Base-by-base conservation (phyloP, 1,284 basidiomycete species). In the Cutaneotrichosporon sp. region DNA sequence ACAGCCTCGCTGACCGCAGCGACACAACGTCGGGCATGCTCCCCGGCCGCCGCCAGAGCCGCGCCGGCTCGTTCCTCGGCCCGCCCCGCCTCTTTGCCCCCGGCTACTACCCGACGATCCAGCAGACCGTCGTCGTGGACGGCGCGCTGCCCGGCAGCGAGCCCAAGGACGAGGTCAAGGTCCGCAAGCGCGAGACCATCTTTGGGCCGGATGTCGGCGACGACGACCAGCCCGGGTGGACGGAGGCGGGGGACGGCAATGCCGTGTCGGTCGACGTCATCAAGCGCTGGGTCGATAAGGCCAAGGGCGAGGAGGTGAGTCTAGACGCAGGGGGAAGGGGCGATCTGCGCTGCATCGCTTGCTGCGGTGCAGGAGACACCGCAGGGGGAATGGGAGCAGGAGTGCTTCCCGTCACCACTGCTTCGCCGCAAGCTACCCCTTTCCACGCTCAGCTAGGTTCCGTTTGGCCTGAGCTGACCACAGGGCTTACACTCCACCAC, bases 281-380 rank as follows among this genome's bases (percentile, higher is more conserved):
- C 65, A 88, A 86, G 74, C 78, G 80, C 20, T 95, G 92, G 92
- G 86, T 93, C 25, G 86, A 87, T 59, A 89, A 87, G 81, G 89
- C 87, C 79, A 92, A 91, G 67, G 66, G 61, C 36, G 77, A 78
- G 81, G 87, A 91, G 84, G 90, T 91, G 64, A 62, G 75, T 72
- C 7, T n/a, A 49, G 50, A 42, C 16, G 20, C 29, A 33, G 27
- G 42, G 33, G 29, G 31, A 29, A 47, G 43, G 13, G 29, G 53
- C 24, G 56, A 55, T 42, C 38, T 27, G 56, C 43, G 24, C 13
- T 16, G 27, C 46, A 25, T 27, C 14, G 16, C 24, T 47, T 27
- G 46, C 14, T 27, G 14, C 46, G 4, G 18, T 38, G 6, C 34
- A 9, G 34, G 34, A 36, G n/a, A n/a, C 34, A 36, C 34, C 34